Conservation (phyloP, 768 basidiomycete species). For the Boletus sensibilis region DNA sequence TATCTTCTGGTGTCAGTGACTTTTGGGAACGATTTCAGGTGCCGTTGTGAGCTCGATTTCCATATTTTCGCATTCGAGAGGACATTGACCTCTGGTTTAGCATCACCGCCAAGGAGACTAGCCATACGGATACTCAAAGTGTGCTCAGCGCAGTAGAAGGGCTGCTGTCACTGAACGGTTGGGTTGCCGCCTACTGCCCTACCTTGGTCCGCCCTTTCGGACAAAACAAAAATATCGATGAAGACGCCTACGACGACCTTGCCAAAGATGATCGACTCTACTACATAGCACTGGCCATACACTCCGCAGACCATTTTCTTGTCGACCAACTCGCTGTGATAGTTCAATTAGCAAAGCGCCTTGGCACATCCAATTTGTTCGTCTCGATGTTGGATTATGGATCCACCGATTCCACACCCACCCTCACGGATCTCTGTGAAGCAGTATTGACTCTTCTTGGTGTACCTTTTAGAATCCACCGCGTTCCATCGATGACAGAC, state of each 20-base stretch:
- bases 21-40: conserved; percentile 93
- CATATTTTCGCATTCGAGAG: not conserved
- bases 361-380: conserved; percentile 88
- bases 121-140: conserved; percentile 86
- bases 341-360: conserved; percentile 88
- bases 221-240: conserved; percentile 72
- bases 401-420: conserved; percentile 92
- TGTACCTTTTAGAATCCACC: conserved; percentile 87
- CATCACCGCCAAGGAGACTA: conserved; percentile 79
- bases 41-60: conserved; percentile 68
- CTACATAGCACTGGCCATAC: conserved; percentile 92
- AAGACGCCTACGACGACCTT: conserved; percentile 84
- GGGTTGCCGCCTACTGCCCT: conserved; percentile 96
- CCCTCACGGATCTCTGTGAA: conserved; percentile 91
- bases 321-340: conserved; percentile 98
- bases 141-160: conserved; percentile 90
- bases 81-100: conserved; percentile 35
- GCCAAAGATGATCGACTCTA: conserved; percentile 81
- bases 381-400: conserved; percentile 98
- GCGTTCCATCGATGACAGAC: conserved; percentile 90
- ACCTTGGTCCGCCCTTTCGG: conserved; percentile 94
- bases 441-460: conserved; percentile 91
- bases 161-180: conserved; percentile 92
- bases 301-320: conserved; percentile 98
- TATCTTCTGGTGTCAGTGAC: conserved; percentile 75